These are phyloP conservation scores for Xylariales sp. DNA, from an alignment of 2,329 filamentous ascomycete species.

Conservation along the genomic window DNA sequence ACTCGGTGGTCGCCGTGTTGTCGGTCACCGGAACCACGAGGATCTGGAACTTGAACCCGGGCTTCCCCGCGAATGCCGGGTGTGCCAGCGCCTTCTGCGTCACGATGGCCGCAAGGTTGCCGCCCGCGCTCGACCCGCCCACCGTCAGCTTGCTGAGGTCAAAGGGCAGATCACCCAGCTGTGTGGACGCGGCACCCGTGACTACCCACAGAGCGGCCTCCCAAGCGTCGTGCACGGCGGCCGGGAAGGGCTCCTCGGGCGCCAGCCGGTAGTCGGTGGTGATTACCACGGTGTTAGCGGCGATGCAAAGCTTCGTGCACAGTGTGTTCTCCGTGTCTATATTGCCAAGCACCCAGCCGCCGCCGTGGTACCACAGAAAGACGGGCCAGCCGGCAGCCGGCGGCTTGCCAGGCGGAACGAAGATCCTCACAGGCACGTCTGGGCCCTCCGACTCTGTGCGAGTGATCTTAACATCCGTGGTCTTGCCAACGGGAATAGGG, in stretches of 20 bases:
- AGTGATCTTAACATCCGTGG: slow-evolving; percentile 36
- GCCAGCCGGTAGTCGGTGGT: slow-evolving; percentile 54
- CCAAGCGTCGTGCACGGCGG: slow-evolving; percentile 54
- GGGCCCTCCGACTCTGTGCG: slow-evolving; percentile 41
- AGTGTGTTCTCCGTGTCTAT: slow-evolving; percentile 55
- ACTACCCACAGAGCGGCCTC: slow-evolving; percentile 51
- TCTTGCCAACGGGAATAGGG: slow-evolving; percentile 41
- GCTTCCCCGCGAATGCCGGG: slow-evolving; percentile 27
- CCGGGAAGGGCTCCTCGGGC: slow-evolving; percentile 52
- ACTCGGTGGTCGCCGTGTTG: slow-evolving; percentile 45
- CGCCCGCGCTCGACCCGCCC: slow-evolving; percentile 47
- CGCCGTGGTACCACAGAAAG: slow-evolving; percentile 53
- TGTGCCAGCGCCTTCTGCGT: too few species aligned
- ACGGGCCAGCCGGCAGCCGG: slow-evolving; percentile 49
- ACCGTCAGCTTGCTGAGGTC: slow-evolving; percentile 39
- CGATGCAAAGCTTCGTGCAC: slow-evolving; percentile 47
- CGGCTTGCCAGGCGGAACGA: slow-evolving; percentile 40
- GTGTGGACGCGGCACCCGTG: slow-evolving; percentile 21
- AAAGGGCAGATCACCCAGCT: slow-evolving; percentile 27
- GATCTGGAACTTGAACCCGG: slow-evolving; percentile 41
- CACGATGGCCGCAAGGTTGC: slow-evolving; percentile 47
- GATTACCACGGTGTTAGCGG: slow-evolving; percentile 48
- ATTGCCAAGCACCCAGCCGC: slow-evolving; percentile 54
- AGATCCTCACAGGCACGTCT: slow-evolving; percentile 41
- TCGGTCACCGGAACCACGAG: slow-evolving; percentile 55